phyloP scores from a whole-genome alignment of 2,329 filamentous ascomycete species.

The Cercospora sesami region DNA sequence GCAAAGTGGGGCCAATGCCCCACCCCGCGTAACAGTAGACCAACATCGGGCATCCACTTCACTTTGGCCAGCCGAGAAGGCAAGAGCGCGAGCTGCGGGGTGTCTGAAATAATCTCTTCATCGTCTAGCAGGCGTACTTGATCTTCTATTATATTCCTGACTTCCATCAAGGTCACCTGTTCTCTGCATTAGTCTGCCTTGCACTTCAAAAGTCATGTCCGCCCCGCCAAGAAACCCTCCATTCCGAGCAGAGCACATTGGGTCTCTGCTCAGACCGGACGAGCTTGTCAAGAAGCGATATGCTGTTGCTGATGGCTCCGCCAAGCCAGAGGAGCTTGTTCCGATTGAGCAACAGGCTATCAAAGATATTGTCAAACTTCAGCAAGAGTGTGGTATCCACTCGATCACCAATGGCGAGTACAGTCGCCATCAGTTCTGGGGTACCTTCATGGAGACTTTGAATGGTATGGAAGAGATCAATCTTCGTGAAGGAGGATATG shows the following conservation, averaged over 20 bases:
- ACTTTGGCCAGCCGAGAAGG: not conserved
- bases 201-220: conserved; percentile 52
- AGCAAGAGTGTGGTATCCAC: conserved; percentile 38
- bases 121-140: not conserved
- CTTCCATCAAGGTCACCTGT: conserved; percentile 4
- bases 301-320: conserved; percentile 43
- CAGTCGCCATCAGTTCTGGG: conserved; percentile 37
- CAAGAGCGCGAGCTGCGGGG: not conserved
- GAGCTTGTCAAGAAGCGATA: conserved; percentile 61
- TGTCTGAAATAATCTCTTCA: not conserved
- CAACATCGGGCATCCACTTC: conserved; percentile 2
- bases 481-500: conserved; percentile 37
- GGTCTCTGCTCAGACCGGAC: conserved; percentile 67
- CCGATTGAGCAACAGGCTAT: conserved; percentile 39
- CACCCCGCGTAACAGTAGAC: not conserved
- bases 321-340: conserved; percentile 30
- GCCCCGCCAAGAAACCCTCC: conserved; percentile 49
- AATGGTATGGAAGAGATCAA: conserved; percentile 53
- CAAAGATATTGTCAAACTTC: conserved; percentile 36
- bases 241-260: conserved; percentile 71
- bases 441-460: conserved; percentile 40
- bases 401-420: conserved; percentile 40
- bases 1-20: not conserved
- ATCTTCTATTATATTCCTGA: no score
- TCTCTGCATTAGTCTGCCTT: not conserved